These are phyloP conservation scores for Jaminaea rosea DNA, from an alignment of 1,284 basidiomycete species.

Conservation along the genomic window DNA sequence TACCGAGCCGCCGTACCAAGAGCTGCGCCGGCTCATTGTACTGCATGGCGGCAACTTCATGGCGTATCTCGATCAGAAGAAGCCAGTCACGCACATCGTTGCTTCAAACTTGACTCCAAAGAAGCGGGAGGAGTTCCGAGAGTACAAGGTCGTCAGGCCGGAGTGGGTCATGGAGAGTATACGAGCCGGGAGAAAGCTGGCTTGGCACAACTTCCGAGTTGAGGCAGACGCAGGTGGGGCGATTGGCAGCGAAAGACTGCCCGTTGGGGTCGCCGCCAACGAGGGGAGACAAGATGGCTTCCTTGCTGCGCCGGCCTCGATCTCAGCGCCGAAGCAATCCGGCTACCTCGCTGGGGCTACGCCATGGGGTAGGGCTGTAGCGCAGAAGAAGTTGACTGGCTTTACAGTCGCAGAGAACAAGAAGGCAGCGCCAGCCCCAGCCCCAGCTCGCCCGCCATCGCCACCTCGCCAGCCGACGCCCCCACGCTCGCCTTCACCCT, in stretches of 20 bases:
- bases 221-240: constrained; percentile 14
- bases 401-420: not conserved
- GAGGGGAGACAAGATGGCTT: too few relatives aligned
- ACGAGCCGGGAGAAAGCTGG: constrained; percentile 59
- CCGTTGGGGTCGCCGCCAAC: too few relatives aligned
- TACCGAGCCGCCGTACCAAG: constrained; percentile 77
- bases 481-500: not conserved
- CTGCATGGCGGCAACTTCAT: constrained; percentile 74
- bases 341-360: not conserved
- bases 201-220: constrained; percentile 55
- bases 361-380: not conserved
- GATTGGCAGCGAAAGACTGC: constrained; percentile 1
- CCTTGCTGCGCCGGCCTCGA: too few relatives aligned
- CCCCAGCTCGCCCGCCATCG: too few relatives aligned
- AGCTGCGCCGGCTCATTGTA: constrained; percentile 69
- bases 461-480: not conserved
- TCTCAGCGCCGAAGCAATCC: constrained; percentile 1
- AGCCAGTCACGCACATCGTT: constrained; percentile 64
- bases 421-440: too few relatives aligned
- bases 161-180: constrained; percentile 77
- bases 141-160: constrained; percentile 77
- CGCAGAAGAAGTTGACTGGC: not conserved
- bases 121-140: constrained; percentile 76
- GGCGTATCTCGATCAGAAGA: constrained; percentile 71
- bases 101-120: constrained; percentile 80